Conservation (phyloP, 2,329 filamentous ascomycete genomes). For the Lomentospora prolificans region DNA sequence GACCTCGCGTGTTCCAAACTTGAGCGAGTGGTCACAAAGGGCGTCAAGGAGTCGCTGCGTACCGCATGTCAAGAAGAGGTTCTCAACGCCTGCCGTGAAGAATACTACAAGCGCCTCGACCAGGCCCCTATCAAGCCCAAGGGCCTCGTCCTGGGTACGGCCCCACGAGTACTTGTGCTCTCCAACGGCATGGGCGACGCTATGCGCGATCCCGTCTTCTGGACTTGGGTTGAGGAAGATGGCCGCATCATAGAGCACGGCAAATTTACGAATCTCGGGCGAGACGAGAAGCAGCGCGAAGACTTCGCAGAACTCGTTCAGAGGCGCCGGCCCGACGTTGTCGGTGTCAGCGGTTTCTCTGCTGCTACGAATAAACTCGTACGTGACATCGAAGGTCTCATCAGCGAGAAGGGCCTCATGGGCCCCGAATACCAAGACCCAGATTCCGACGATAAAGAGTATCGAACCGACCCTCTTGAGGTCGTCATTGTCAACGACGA, state of each 20-base stretch:
- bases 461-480: conserved; percentile 70
- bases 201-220: conserved; percentile 70
- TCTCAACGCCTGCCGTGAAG: conserved; percentile 77
- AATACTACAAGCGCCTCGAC: conserved; percentile 81
- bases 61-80: conserved; percentile 91
- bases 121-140: conserved; percentile 95
- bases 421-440: conserved; percentile 73
- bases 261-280: conserved; percentile 69
- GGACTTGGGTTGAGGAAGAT: conserved; percentile 90
- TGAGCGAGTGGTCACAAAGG: conserved; percentile 74
- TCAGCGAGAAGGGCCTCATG: conserved; percentile 67
- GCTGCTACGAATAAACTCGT: conserved; percentile 79
- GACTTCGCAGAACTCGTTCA: conserved; percentile 71
- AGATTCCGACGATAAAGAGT: conserved; percentile 54
- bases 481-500: conserved; percentile 93
- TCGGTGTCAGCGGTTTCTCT: conserved; percentile 81
- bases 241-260: conserved; percentile 83
- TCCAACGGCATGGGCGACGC: conserved; percentile 74
- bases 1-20: conserved; percentile 74
- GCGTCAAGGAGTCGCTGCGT: conserved; percentile 88
- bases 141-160: conserved; percentile 79
- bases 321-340: conserved; percentile 75
- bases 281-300: conserved; percentile 56
- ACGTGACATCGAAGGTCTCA: conserved; percentile 68
- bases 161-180: conserved; percentile 75